Evolutionary conservation across 2,329 filamentous ascomycete species (phyloP).

Genomic region (Pseudogymnoascus sp.): DNA sequence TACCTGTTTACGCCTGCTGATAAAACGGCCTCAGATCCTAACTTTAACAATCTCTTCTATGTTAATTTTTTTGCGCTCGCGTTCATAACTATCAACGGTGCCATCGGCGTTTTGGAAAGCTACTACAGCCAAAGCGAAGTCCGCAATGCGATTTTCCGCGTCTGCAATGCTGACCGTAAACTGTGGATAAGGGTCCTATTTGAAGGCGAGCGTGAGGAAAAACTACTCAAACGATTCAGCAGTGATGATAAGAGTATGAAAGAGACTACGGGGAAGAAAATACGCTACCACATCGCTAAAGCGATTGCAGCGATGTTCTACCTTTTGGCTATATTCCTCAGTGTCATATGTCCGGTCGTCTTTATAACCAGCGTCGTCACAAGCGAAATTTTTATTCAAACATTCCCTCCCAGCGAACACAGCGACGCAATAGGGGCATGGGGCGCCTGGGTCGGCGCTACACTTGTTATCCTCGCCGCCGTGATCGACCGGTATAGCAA

Average conservation of each 20-base stretch:
- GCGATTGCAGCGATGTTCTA: conserved; percentile 8
- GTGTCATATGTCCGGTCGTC: conserved; percentile 9
- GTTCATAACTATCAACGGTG: conserved; percentile 11
- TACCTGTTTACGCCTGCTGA: background rate
- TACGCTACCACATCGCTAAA: conserved; percentile 11
- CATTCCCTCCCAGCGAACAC: conserved; percentile 10
- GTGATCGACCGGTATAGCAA: conserved; percentile 10
- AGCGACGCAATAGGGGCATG: conserved; percentile 14
- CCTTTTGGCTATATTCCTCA: conserved; percentile 1
- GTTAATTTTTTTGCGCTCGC: conserved; percentile 7
- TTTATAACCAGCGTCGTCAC: conserved; percentile 10
- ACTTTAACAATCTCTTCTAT: background rate
- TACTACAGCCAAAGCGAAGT: conserved; percentile 11
- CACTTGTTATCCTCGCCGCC: conserved; percentile 11
- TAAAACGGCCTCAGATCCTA: background rate
- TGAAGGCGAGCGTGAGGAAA: conserved; percentile 10
- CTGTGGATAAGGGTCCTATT: conserved; percentile 11
- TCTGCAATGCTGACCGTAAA: conserved; percentile 9
- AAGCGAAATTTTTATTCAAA: conserved; percentile 7
- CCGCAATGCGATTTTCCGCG: conserved; percentile 12
- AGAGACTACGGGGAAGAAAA: conserved; percentile 7
- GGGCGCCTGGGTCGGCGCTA: conserved; percentile 14
- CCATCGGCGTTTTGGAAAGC: conserved; percentile 10
- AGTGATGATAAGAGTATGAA: background rate
- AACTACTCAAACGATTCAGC: background rate